These are phyloP conservation scores for Pneumocystis wakefieldiae DNA, from an alignment of 1,139 yeast species.

Conservation along the genomic window DNA sequence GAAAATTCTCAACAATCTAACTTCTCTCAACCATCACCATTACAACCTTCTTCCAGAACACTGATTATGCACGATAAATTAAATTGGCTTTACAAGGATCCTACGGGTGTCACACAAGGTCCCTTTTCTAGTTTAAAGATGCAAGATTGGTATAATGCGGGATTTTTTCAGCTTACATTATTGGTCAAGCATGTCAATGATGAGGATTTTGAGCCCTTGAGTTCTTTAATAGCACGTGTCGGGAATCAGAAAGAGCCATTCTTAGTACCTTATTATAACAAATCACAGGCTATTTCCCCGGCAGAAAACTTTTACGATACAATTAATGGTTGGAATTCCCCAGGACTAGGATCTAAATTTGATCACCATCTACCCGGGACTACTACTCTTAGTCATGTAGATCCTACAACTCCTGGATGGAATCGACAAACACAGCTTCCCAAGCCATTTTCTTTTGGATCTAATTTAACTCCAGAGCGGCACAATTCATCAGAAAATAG, in stretches of 20 bases:
- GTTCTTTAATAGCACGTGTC: slow-evolving; percentile 23
- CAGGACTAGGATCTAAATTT: background rate
- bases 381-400: slow-evolving; percentile 4
- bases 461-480: slow-evolving; percentile 11
- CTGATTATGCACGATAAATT: slow-evolving; percentile 10
- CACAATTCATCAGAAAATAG: slow-evolving; percentile 13
- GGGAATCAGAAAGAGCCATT: slow-evolving; percentile 48
- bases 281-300: slow-evolving; percentile 1
- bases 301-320: slow-evolving; percentile 2
- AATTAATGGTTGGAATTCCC: background rate
- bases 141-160: slow-evolving; percentile 63
- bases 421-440: slow-evolving; percentile 12
- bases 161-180: slow-evolving; percentile 45
- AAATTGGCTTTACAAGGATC: slow-evolving; percentile 58
- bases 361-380: slow-evolving; percentile 4
- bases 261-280: slow-evolving; percentile 36
- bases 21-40: slow-evolving; percentile 1
- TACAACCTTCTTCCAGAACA: slow-evolving; percentile 8
- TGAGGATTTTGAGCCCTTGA: slow-evolving; percentile 21
- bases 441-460: slow-evolving; percentile 9
- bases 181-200: slow-evolving; percentile 38
- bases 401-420: slow-evolving; percentile 1
- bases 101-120: slow-evolving; percentile 58
- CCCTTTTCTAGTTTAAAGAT: slow-evolving; percentile 61
- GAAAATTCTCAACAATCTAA: slow-evolving; percentile 1